phyloP scores from a whole-genome alignment of 164 flowering plant species.

The Magnolia kwangsiensis region DNA sequence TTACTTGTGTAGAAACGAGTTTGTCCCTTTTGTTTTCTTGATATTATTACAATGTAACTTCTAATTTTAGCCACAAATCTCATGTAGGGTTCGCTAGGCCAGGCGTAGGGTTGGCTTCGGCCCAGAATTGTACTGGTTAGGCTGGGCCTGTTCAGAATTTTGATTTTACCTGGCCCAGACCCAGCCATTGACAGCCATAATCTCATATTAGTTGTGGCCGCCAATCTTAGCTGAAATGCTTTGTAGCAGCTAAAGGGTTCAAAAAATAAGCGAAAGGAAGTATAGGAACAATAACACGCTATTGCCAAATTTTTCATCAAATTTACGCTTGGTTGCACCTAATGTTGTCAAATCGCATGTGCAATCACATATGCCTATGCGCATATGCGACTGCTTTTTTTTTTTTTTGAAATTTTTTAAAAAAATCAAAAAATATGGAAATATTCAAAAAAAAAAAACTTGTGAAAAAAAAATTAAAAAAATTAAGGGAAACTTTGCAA shows the following conservation, averaged over 20 bases:
- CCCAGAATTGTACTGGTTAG: background rate
- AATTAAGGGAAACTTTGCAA: no score
- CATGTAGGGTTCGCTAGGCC: background rate
- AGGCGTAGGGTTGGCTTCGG: background rate
- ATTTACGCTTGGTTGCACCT: no score
- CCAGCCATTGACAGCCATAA: background rate
- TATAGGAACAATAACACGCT: no score
- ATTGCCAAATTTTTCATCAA: no score
- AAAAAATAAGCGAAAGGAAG: no score
- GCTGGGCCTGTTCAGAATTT: background rate
- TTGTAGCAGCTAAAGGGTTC: background rate
- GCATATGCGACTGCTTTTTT: no score
- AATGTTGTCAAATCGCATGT: no score
- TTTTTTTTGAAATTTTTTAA: no score
- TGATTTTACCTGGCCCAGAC: background rate
- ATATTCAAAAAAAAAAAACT: no score
- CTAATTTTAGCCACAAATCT: background rate
- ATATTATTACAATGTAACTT: background rate
- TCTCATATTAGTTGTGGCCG: background rate
- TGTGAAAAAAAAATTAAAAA: no score
- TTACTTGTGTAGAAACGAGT: background rate
- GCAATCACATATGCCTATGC: no score
- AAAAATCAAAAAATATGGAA: no score
- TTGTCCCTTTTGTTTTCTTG: background rate
- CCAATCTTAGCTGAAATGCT: background rate